Conservation (phyloP, 805 yeast species). For the Metschnikowia lunata region DNA sequence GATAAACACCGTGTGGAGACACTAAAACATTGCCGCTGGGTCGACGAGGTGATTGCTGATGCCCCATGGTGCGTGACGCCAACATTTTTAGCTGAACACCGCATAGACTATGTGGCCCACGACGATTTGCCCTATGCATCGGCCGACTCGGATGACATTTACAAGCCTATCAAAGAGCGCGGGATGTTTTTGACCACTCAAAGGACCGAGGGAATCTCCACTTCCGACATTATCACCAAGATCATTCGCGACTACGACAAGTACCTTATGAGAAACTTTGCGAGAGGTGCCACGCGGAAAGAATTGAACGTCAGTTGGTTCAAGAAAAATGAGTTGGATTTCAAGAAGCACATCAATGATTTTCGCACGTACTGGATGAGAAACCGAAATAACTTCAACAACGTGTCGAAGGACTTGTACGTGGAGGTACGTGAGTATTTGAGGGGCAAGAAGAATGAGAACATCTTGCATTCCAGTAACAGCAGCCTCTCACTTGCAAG, state of each 20-base stretch:
- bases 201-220: slow-evolving; percentile 93
- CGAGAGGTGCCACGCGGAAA: slow-evolving; percentile 94
- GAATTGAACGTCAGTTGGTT: slow-evolving; percentile 97
- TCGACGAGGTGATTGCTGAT: slow-evolving; percentile 88
- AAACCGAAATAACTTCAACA: slow-evolving; percentile 62
- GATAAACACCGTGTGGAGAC: slow-evolving; percentile 89
- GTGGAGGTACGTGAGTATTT: slow-evolving; percentile 78
- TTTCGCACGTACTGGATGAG: slow-evolving; percentile 83
- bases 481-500: slow-evolving; percentile 18
- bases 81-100: slow-evolving; percentile 71
- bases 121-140: slow-evolving; percentile 95
- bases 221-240: slow-evolving; percentile 92
- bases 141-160: slow-evolving; percentile 85
- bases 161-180: slow-evolving; percentile 81
- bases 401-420: slow-evolving; percentile 76
- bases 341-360: slow-evolving; percentile 84
- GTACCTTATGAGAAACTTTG: slow-evolving; percentile 93
- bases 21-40: slow-evolving; percentile 93
- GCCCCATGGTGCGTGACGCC: slow-evolving; percentile 96
- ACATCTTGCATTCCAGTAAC: slow-evolving; percentile 12
- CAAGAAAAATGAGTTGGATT: slow-evolving; percentile 92
- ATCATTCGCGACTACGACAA: slow-evolving; percentile 95
- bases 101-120: slow-evolving; percentile 95
- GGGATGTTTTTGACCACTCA: slow-evolving; percentile 94
- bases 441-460: slow-evolving; percentile 41